These are phyloP conservation scores for Schwanniomyces vanrijiae DNA, from an alignment of 805 yeast species.

Conservation along the genomic window DNA sequence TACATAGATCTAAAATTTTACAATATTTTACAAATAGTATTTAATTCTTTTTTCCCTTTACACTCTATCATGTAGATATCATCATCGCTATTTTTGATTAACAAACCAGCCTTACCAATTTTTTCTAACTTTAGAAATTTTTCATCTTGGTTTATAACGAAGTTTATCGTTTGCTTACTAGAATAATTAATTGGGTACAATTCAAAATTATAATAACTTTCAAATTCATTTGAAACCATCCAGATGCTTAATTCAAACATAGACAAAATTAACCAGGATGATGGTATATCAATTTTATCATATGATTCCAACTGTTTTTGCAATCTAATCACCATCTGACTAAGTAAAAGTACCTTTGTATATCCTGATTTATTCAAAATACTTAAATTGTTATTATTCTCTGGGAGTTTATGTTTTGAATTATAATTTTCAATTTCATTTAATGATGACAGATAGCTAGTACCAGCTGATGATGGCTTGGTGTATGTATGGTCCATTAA, in stretches of 20 bases:
- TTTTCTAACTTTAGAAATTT: conserved; percentile 28
- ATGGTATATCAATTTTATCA: conserved; percentile 29
- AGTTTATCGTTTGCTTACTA: conserved; percentile 17
- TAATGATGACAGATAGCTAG: conserved; percentile 17
- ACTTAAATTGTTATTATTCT: conserved; percentile 16
- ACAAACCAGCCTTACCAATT: conserved; percentile 45
- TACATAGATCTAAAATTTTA: conserved; percentile 1
- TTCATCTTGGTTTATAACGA: conserved; percentile 34
- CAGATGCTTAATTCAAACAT: conserved; percentile 35
- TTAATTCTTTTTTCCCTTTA: conserved; percentile 42
- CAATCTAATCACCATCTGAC: conserved; percentile 34
- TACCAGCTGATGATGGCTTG: conserved; percentile 24
- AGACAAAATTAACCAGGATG: conserved; percentile 43
- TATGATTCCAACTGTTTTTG: conserved; percentile 35
- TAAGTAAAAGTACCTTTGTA: conserved; percentile 21
- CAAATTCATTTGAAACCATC: conserved; percentile 26
- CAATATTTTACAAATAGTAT: conserved; percentile 23
- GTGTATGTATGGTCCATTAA: conserved; percentile 31
- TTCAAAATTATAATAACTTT: conserved; percentile 27
- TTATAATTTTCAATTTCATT: background rate
- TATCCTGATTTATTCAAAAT: conserved; percentile 26
- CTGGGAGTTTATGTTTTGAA: conserved; percentile 18
- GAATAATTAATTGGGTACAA: conserved; percentile 17
- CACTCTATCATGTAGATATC: conserved; percentile 44
- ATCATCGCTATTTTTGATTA: conserved; percentile 28